Conservation (phyloP, 2,329 filamentous ascomycete species). For the Cercospora sp. region DNA sequence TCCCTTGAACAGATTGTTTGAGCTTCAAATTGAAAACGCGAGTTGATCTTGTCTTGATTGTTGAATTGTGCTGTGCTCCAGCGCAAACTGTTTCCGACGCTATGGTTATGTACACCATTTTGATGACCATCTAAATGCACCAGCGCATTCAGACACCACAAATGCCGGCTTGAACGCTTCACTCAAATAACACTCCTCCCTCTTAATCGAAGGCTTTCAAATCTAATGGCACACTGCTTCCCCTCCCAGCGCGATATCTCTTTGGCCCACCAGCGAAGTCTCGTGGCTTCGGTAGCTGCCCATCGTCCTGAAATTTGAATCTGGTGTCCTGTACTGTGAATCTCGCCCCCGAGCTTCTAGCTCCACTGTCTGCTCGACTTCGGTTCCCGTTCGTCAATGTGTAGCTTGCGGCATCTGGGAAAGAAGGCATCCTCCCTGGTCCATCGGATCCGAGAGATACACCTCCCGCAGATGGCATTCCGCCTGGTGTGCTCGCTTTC, state of each 20-base stretch:
- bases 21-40: neutral
- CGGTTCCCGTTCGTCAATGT: conserved; percentile 44
- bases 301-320: conserved; percentile 85
- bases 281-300: conserved; percentile 78
- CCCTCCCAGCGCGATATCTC: conserved; percentile 84
- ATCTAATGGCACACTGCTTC: conserved; percentile 91
- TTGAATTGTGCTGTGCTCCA: neutral
- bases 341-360: conserved; percentile 23
- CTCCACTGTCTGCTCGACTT: conserved; percentile 27
- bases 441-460: conserved; percentile 21
- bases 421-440: conserved; percentile 19
- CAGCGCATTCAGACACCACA: neutral
- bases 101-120: neutral
- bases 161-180: conserved; percentile 21
- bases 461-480: conserved; percentile 35
- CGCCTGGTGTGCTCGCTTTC: conserved; percentile 32
- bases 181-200: neutral
- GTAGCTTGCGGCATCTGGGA: conserved; percentile 35
- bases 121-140: neutral
- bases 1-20: neutral
- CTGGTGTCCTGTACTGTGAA: conserved; percentile 59
- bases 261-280: conserved; percentile 73
- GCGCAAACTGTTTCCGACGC: conserved; percentile 1
- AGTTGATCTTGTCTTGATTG: neutral
- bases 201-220: conserved; percentile 59